Evolutionary conservation across 2,329 filamentous ascomycete species (phyloP).

Genomic region (Curvularia verruculosa): DNA sequence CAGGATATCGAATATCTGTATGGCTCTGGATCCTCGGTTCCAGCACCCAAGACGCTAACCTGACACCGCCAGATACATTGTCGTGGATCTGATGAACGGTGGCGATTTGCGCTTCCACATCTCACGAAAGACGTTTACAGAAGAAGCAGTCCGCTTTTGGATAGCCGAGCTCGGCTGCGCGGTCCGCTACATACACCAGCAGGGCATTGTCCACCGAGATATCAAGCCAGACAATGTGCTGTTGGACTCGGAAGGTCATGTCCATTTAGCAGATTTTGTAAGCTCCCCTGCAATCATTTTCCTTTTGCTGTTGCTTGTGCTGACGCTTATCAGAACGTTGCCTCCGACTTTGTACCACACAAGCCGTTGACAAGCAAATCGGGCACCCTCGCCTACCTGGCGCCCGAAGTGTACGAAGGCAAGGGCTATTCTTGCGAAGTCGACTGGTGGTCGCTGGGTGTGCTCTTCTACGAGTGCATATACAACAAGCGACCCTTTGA

Average conservation of each 20-base stretch:
- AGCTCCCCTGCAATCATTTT: conserved; percentile 43
- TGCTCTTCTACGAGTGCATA: conserved; percentile 99
- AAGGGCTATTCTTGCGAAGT: conserved; percentile 88
- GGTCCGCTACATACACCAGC: conserved; percentile 61
- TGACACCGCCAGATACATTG: conserved; percentile 70
- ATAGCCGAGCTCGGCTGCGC: conserved; percentile 93
- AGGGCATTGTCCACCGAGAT: conserved; percentile 52
- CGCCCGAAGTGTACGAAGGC: conserved; percentile 92
- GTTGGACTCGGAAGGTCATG: conserved; percentile 64
- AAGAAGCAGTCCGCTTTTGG: conserved; percentile 97
- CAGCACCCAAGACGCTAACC: neutral
- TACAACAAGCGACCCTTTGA: conserved; percentile 99
- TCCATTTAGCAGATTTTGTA: conserved; percentile 97
- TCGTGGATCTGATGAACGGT: conserved; percentile 97
- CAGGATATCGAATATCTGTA: conserved; percentile 99
- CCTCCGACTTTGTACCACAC: conserved; percentile 85
- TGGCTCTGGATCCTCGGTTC: conserved; percentile 42
- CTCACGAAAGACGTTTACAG: conserved; percentile 95
- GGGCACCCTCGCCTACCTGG: conserved; percentile 92
- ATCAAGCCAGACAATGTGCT: conserved; percentile 53
- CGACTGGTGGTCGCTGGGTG: conserved; percentile 98
- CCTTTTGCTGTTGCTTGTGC: conserved; percentile 22
- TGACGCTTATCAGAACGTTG: conserved; percentile 76
- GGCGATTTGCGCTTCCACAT: conserved; percentile 98
- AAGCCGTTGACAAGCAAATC: conserved; percentile 93